These are phyloP conservation scores for Nissolia schottii DNA, from an alignment of 306 rosid genomes.

Conservation along the genomic window DNA sequence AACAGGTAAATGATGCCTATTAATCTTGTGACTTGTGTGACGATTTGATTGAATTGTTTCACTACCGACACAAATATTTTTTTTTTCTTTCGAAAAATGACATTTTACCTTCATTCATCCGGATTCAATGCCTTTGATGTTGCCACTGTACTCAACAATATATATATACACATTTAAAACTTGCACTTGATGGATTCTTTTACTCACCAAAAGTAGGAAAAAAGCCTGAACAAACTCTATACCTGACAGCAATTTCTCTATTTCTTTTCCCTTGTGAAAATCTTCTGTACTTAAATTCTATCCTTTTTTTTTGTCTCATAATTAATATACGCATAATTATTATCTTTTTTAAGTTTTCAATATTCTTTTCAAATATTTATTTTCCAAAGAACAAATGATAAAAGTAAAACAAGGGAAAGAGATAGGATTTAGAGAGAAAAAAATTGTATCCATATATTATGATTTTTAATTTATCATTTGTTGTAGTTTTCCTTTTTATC, in stretches of 20 bases:
- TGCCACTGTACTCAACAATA: conserved; percentile 24
- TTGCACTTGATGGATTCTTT: conserved; percentile 16
- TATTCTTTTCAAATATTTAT: no score
- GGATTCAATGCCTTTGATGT: conserved; percentile 29
- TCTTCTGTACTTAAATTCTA: no score
- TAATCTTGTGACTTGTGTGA: conserved; percentile 6
- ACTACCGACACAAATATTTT: conserved; percentile 31
- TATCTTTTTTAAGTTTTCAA: no score
- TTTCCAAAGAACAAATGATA: no score
- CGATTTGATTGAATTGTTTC: background rate
- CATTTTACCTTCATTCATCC: conserved; percentile 34
- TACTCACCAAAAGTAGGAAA: background rate
- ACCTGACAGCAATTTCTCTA: background rate
- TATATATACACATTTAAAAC: background rate
- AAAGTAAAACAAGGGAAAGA: no score
- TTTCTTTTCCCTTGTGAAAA: no score
- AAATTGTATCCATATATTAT: no score
- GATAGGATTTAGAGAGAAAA: no score
- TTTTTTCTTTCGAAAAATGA: conserved; percentile 15
- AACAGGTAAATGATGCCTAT: background rate
- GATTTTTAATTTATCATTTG: background rate
- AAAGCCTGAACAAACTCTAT: background rate
- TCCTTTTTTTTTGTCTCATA: no score
- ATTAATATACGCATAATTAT: no score
- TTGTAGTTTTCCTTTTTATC: background rate